Evolutionary conservation across 225 moss, liverwort and hornwort species (phyloP), one percentile per base, ranked within the genome.

Genomic region (Marchantia polymorpha): DNA sequence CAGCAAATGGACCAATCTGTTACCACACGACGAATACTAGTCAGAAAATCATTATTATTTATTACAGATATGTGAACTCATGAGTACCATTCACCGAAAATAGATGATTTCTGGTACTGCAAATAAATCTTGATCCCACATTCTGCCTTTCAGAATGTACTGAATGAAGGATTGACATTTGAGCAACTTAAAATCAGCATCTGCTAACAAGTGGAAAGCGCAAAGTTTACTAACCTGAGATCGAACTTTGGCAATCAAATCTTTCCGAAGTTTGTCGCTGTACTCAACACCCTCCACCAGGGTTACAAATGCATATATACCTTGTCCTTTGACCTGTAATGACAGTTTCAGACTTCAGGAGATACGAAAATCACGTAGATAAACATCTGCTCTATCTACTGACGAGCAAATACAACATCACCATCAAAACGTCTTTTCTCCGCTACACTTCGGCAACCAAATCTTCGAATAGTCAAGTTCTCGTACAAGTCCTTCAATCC

Each of bases 231-330:
- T 67, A 53, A 95, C 95, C 91, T 90, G 88, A n/a, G 86, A 76
- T 54, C 96, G 94, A 53, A 96, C 96, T 56, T 86, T 75, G 59
- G 87, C 80, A 58, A 91, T 67, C 67, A 96, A 75, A 47, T 80
- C 71, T 79, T 54, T 86, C 50, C 93, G 91, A 79, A 96, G 94
- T 51, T 85, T 89, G 12, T 92, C 87, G 76, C 89, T 91, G 78
- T 91, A 91, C 15, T 89, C 92, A 76, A 90, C 96, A 10, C 88
- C 93, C 79, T 96, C 93, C 50, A 94, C 79, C 53, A 96, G 89
- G 11, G 96, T 92, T 50, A 94, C 96, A 79, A 94, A 96, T 16
- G 96, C 96, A 76, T 96, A 96, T 69, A 96, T 94, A 52, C 96
- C 96, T 82, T 96, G 96, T 27, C 96, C 96, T 85, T 96, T 96